phyloP scores from a whole-genome alignment of 208 protist species.

The Leishmania braziliensis region DNA sequence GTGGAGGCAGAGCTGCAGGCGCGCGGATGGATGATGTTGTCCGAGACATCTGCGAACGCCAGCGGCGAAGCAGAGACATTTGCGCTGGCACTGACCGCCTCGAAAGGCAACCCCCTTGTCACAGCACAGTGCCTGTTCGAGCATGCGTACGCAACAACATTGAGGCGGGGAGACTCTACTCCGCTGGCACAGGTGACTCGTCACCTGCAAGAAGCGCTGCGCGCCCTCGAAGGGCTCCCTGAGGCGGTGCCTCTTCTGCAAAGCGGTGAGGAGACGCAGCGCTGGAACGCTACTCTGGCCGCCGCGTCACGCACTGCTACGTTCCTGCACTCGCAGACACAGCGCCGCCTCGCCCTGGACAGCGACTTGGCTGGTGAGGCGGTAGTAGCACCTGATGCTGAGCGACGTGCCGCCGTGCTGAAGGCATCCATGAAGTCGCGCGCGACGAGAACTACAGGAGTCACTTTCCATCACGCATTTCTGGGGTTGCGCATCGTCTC shows the following conservation, averaged over 20 bases:
- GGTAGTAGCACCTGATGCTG: neutral
- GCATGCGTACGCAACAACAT: conserved; percentile 23
- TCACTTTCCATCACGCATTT: conserved; percentile 32
- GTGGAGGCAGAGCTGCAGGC: conserved; percentile 66
- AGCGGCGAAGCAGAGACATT: conserved; percentile 45
- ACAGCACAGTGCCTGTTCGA: conserved; percentile 53
- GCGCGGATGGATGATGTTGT: conserved; percentile 68
- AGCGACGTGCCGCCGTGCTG: neutral
- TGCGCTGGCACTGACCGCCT: conserved; percentile 41
- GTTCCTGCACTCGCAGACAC: conserved; percentile 10
- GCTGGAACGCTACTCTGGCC: conserved; percentile 8
- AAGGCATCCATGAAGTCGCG: conserved; percentile 1
- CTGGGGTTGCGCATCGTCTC: conserved; percentile 31
- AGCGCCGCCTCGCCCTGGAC: neutral
- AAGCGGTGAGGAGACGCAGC: neutral
- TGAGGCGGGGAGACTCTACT: conserved; percentile 7
- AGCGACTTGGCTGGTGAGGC: neutral
- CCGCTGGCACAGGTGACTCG: conserved; percentile 11
- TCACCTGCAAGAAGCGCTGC: conserved; percentile 27
- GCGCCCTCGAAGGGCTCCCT: conserved; percentile 24
- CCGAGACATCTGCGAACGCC: conserved; percentile 34
- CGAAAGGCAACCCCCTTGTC: conserved; percentile 38
- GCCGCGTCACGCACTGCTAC: conserved; percentile 19
- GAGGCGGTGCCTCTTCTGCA: conserved; percentile 16
- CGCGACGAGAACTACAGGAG: neutral